A percentile compares a stretch with the other conserved stretches of the same genome.
Evolutionary conservation across 768 basidiomycete genomes (phyloP).

Genomic region (Favolaschia claudopus): DNA sequence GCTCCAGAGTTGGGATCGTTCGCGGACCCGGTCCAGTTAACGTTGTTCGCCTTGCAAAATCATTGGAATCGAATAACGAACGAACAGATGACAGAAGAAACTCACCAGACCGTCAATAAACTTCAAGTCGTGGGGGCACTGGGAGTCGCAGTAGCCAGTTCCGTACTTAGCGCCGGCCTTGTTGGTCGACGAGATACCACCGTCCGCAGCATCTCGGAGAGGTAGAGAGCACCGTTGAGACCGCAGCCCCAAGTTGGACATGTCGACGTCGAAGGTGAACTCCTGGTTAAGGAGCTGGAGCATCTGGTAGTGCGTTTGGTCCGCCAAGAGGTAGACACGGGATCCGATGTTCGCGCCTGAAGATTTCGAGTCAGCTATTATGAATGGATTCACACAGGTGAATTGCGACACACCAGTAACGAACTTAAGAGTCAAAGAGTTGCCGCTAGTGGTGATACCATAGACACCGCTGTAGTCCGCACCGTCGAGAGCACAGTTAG

Average conservation of each 20-base stretch:
- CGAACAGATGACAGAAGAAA: slow-evolving; percentile 39
- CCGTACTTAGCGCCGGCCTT: slow-evolving; percentile 46
- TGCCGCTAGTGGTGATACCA: slow-evolving; percentile 57
- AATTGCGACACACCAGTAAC: slow-evolving; percentile 39
- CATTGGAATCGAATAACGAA: neutral
- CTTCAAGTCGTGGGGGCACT: slow-evolving; percentile 56
- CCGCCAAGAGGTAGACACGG: slow-evolving; percentile 57
- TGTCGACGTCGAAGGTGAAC: slow-evolving; percentile 57
- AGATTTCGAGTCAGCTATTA: no score
- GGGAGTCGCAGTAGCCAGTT: slow-evolving; percentile 35
- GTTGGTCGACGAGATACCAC: slow-evolving; percentile 49
- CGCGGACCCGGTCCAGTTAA: slow-evolving; percentile 42
- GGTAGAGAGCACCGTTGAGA: slow-evolving; percentile 63
- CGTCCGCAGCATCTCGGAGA: slow-evolving; percentile 53
- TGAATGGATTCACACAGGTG: neutral
- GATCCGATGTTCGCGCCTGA: slow-evolving; percentile 46
- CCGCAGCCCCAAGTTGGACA: slow-evolving; percentile 60
- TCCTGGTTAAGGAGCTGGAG: slow-evolving; percentile 49
- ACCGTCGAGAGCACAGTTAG: slow-evolving; percentile 42
- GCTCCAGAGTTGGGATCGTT: slow-evolving; percentile 45
- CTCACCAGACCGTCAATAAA: slow-evolving; percentile 53
- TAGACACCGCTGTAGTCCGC: slow-evolving; percentile 58
- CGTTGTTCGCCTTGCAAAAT: slow-evolving; percentile 44
- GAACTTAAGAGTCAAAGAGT: slow-evolving; percentile 56
- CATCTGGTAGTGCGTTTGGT: slow-evolving; percentile 50